Conservation (phyloP, 2,329 filamentous ascomycete genomes). For the Aspergillus aculeatinus region DNA sequence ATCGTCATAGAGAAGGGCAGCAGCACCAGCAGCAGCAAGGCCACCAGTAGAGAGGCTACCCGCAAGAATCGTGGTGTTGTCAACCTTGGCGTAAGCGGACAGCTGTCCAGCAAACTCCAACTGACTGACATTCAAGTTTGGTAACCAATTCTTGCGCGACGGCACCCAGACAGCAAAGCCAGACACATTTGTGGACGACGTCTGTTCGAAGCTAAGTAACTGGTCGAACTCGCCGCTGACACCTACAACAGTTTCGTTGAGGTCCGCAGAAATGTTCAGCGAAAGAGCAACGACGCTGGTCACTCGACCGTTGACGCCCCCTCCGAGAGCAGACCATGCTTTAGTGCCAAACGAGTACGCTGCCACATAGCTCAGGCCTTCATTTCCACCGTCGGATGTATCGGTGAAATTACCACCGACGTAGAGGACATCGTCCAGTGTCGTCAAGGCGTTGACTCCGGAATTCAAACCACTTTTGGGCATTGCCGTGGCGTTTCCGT, state of each 20-base stretch:
- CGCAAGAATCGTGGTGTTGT: constrained; percentile 66
- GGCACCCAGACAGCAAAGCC: constrained; percentile 93
- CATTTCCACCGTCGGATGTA: constrained; percentile 60
- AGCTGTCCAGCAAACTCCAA: constrained; percentile 71
- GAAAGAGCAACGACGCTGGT: constrained; percentile 70
- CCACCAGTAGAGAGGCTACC: constrained; percentile 78
- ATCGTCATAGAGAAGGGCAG: constrained; percentile 55
- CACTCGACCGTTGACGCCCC: constrained; percentile 80
- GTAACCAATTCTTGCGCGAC: constrained; percentile 80
- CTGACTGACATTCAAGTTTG: constrained; percentile 67
- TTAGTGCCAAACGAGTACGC: constrained; percentile 69
- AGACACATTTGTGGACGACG: constrained; percentile 59
- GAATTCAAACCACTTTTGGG: constrained; percentile 75
- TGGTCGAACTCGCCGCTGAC: constrained; percentile 77
- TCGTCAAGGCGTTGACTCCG: constrained; percentile 69
- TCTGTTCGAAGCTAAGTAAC: constrained; percentile 65
- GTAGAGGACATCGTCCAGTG: constrained; percentile 67
- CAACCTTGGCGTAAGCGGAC: constrained; percentile 64
- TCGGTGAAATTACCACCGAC: constrained; percentile 83
- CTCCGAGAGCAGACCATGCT: constrained; percentile 75
- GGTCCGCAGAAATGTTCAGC: constrained; percentile 71
- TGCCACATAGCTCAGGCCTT: constrained; percentile 73
- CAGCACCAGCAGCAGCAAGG: constrained; percentile 71
- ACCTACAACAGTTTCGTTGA: constrained; percentile 71
- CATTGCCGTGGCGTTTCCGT: constrained; percentile 61